Base-by-base conservation (phyloP, 176 grass and related monocot genomes). In the Oryza glaberrima region DNA sequence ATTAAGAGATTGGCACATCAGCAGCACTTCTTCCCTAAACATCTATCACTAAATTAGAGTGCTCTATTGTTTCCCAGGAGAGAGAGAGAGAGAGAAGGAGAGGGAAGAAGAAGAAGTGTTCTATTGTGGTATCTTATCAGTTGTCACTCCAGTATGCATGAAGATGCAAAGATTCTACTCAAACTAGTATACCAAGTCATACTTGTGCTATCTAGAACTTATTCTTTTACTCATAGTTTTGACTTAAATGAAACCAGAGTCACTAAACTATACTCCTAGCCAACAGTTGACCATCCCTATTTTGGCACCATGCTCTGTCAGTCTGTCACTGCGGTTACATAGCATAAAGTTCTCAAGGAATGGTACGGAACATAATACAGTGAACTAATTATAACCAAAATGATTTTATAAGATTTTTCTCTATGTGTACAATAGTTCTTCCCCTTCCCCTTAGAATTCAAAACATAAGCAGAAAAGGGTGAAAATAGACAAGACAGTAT, bases 401-500 rank as follows among this genome's bases (percentile, higher is more conserved):
- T 45, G 23, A 40, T 65, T 41, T 17, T 72, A 14, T 30, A 7
- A 15, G 44, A 79, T 35, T 10, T 19, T 58, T 72, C 41, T 72
- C 11, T 56, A 58, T 4, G 17, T 52, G 43, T 13, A 36, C 22
- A 63, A 34, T 45, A 28, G 69, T 30, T 15, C 22, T 82, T 71
- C 28, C 12, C 12, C 8, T 65, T 64, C 86, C 49, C 69, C 47
- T 28, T 52, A 45, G 70, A 48, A 70, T 72, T 75, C 49, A 34
- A 81, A 68, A 48, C 7, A n/a, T 64, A 74, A 54, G 65, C 36
- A 61, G 48, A 64, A 9, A 67, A 47, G 49, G 67, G 22, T 44
- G 25, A 56, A 72, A 85, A 84, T 68, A 84, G 22, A 86, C 40
- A 68, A 45, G 74, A 49, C 23, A 64, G 64, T 41, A 74, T 84